Evolutionary conservation across 2,329 filamentous ascomycete species (phyloP), one percentile per base, ranked within the genome.

Genomic region (Plenodomus biglobosus): DNA sequence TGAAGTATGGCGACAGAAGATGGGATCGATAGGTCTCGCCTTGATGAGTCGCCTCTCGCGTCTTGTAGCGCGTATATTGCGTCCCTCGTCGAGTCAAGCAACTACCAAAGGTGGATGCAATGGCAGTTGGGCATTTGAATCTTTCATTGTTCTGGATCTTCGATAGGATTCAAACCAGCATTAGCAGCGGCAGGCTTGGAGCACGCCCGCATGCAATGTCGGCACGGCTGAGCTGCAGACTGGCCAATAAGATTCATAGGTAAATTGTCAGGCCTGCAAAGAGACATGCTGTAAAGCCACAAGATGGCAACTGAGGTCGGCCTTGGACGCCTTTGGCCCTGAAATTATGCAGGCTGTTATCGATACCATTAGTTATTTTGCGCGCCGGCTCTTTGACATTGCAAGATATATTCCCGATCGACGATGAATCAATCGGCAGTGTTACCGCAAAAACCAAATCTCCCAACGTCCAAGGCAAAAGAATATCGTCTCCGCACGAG

Each of bases 211-310:
- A 41, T 44, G 46, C 38, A 44, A 32, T 30, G 15, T 24, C 20
- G n/a, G 32, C 46, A 42, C 46, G 19, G 30, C 30, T 38, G 16
- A 36, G 43, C 43, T 46, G 43, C 43, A 46, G 19, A 35, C 37
- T 38, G 37, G 27, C 24, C 27, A 32, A 32, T 32, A 11, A 11
- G 27, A 15, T 15, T 11, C 15, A 11, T 11, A 32, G 13, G 27
- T 32, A 32, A 7, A 15, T 8, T 24, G 27, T 7, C 13, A 11
- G 27, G 15, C 27, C 27, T 32, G 27, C 27, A 32, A 15, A 10
- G 13, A 32, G 27, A 15, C 15, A 15, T 32, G 6, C 27, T 15
- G 13, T 6, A 3, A 15, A 7, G 8, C 8, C 27, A 32, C 13
- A 10, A 32, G 13, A 32, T 32, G 27, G 8, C 5, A 15, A 15